Evolutionary conservation across 2,329 filamentous ascomycete species (phyloP).

Genomic region (Diplodia corticola): DNA sequence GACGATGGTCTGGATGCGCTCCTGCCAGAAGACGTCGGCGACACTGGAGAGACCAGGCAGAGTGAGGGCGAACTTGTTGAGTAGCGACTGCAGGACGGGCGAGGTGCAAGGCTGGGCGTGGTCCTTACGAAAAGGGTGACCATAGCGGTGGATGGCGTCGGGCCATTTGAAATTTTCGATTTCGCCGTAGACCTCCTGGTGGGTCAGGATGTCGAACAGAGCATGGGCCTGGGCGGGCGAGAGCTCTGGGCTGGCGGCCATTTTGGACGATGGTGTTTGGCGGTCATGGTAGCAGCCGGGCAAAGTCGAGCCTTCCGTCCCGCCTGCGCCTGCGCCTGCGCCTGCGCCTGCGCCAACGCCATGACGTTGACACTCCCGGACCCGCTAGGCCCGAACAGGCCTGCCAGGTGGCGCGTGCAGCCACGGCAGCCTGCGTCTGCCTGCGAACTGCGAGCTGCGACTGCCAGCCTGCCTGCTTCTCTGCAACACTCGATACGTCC

Average conservation of each 20-base stretch:
- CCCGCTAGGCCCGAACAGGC: constrained; percentile 1
- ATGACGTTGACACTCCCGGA: constrained; percentile 7
- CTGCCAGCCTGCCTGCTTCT: not conserved
- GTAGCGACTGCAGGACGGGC: constrained; percentile 68
- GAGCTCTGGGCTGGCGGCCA: constrained; percentile 32
- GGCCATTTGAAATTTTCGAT: constrained; percentile 71
- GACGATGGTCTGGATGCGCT: constrained; percentile 43
- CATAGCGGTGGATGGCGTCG: constrained; percentile 65
- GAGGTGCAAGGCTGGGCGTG: constrained; percentile 52
- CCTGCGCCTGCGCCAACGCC: not conserved
- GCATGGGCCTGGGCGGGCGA: constrained; percentile 50
- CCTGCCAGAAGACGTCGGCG: constrained; percentile 45
- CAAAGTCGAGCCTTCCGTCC: not conserved
- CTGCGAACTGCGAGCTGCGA: not conserved
- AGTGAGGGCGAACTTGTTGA: constrained; percentile 64
- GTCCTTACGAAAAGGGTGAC: constrained; percentile 63
- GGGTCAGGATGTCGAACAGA: constrained; percentile 56
- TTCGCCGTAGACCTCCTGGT: constrained; percentile 61
- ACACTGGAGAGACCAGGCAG: constrained; percentile 68
- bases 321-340: not conserved
- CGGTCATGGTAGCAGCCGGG: not conserved
- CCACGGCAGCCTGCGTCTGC: too few species aligned
- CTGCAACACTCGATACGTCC: not conserved
- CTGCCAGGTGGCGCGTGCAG: constrained; percentile 5
- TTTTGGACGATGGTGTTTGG: not conserved